Percentiles rank a stretch among this genome's conserved stretches.
Evolutionary conservation across 768 basidiomycete genomes (phyloP).

Genomic region (Astraeus odoratus): DNA sequence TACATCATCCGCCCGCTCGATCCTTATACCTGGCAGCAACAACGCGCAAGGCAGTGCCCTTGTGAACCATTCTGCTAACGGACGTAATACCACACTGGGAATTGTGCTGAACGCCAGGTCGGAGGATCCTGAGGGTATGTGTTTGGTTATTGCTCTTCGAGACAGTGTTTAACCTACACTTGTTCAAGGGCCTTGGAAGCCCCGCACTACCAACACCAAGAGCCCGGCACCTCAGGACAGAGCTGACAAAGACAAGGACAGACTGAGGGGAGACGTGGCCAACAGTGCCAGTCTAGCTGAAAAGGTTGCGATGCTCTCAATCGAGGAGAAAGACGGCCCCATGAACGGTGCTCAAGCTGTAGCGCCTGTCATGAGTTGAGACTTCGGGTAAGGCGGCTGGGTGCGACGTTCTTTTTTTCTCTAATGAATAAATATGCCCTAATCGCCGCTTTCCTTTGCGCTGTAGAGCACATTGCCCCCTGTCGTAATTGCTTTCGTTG

Average conservation of each 20-base stretch:
- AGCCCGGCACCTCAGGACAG: constrained; percentile 17
- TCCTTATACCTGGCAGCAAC: constrained; percentile 38
- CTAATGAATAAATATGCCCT: too few relatives aligned
- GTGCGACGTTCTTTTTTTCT: too few relatives aligned
- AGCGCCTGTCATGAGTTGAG: constrained; percentile 13
- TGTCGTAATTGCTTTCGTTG: constrained; percentile 15
- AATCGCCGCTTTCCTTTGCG: constrained; percentile 5
- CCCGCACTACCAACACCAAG: constrained; percentile 7
- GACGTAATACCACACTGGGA: constrained; percentile 8
- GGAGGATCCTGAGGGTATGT: constrained; percentile 41
- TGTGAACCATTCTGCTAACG: constrained; percentile 30
- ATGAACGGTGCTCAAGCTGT: constrained; percentile 12
- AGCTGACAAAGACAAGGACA: constrained; percentile 29
- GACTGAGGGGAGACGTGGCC: constrained; percentile 28
- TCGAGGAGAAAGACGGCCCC: constrained; percentile 23
- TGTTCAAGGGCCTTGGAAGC: constrained; percentile 26
- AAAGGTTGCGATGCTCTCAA: constrained; percentile 30
- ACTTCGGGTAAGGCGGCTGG: too few relatives aligned
- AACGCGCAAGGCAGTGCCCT: constrained; percentile 27
- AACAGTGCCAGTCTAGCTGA: constrained; percentile 31
- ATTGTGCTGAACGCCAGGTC: constrained; percentile 16
- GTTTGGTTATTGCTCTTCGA: constrained; percentile 44
- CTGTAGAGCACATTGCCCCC: too few relatives aligned
- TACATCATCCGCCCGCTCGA: constrained; percentile 42
- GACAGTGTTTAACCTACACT: constrained; percentile 30